Evolutionary conservation across 1,284 basidiomycete species (phyloP), one percentile per base, ranked within the genome.

Genomic region (Tylopilus orsonianus): DNA sequence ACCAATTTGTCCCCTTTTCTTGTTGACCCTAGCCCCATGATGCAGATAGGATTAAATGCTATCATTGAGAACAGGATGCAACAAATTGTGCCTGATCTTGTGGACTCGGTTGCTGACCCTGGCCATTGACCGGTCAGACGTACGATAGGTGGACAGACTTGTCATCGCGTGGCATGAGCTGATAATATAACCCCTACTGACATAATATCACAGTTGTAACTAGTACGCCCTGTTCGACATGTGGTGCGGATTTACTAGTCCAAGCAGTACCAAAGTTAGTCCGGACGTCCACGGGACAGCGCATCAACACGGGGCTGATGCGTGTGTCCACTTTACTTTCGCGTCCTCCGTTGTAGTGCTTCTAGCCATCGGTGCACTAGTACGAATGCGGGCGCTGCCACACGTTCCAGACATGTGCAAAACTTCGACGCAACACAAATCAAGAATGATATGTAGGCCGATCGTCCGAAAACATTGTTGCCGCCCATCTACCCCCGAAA

Each of bases 1-100:
- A 40, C 18, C 34, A 14, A 35, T 24, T 10, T 24, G 9, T 41
- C 47, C 40, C 40, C 34, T 43, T 42, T 14, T 22, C 29, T 22
- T 18, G 32, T 44, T 10, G 34, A 54, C 40, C 39, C 41, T 58
- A 55, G 40, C 46, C 22, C 34, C 23, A 34, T 37, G 44, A 49
- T 49, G 26, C 34, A 59, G 76, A 52, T 46, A 18, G 51, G 54
- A 18, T 67, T 78, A 52, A 77, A 77, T 50, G 56, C 55, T 32
- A 60, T 72, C 30, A 69, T 79, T 37, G 64, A 67, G 41, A 60
- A 57, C n/a, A 66, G 75, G 7, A 44, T 64, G 43, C 62, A 68
- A 24, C 64, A 61, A n/a, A 62, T 74, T 52, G 44, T 35, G 14
- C 32, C 48, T 32, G 50, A 48, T 12, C 19, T 34, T 32, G 42